Base-by-base conservation (phyloP, 2,329 filamentous ascomycete species). In the Ophiocordyceps camponoti-leonardi region DNA sequence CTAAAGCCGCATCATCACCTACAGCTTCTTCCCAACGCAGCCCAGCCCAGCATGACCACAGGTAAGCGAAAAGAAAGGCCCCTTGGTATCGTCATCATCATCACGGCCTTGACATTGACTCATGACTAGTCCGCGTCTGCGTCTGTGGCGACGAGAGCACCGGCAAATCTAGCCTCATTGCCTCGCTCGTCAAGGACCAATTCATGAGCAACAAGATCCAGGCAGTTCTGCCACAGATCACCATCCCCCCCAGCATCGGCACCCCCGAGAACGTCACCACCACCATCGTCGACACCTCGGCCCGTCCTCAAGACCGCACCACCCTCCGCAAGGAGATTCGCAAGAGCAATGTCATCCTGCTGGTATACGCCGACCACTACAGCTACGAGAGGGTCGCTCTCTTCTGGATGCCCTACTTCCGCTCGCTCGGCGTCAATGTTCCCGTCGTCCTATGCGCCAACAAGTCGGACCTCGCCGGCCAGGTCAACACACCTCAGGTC, bases 361-460 rank as follows among this genome's bases (percentile, higher is more conserved):
- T 98, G 41, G 88, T 98, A 46, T 98, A 98, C 63, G 88, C 88
- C 52, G 92, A 98, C 61, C 90, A 96, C 65, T 98, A 98, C 69
- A 96, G 88, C 72, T 98, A 96, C 67, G 92, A 98, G 61, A 75
- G 92, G 35, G 88, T 98, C 4, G 92, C 90, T 4, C 71, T 98
- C 42, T 98, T 96, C 64, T 98, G 92, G 92, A 83, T 98, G 76
- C 92, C 92, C 12, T 93, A 95, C 64, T 96, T 98, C 59, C 83
- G 92, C 49, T 94, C 88, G 4, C 75, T 98, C 37, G 92, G 92
- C n/a, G 92, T 98, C 59, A 98, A 98, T 60, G 87, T 98, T 20
- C 92, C 92, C 0, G 92, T 98, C 12, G 88, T 98, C 41, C 69
- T 98, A 47, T 96, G 92, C 58, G 87, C 92, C 58, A 96, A 96